Conservation (phyloP, 306 rosid species). For the Vigna trinervia region DNA sequence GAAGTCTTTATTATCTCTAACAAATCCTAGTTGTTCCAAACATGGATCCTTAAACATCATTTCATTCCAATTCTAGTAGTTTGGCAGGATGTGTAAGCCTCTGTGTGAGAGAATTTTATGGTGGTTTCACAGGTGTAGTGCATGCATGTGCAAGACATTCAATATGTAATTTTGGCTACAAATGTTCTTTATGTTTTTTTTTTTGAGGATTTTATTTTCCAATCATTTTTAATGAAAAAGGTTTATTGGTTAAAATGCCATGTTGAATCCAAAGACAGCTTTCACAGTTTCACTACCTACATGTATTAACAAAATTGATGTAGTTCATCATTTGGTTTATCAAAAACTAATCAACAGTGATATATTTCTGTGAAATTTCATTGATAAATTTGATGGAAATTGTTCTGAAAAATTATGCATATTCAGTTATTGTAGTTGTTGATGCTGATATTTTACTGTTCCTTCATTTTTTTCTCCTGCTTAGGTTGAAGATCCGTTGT, state of each 20-base stretch:
- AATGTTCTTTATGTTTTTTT: neutral
- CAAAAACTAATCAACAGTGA: neutral
- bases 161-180: neutral
- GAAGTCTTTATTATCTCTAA: neutral
- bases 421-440: conserved; percentile 7
- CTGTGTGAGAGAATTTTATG: neutral
- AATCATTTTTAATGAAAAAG: neutral
- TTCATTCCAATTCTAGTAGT: neutral
- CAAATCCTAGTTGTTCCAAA: neutral
- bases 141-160: neutral
- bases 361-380: neutral
- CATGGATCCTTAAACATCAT: neutral
- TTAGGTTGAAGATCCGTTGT: conserved; percentile 87
- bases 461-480: conserved; percentile 15
- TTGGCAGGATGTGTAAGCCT: neutral
- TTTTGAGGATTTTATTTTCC: neutral
- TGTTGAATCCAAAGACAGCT: conserved; percentile 5
- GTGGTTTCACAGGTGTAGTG: neutral
- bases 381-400: neutral
- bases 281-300: conserved; percentile 1
- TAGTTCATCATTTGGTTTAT: neutral
- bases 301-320: neutral
- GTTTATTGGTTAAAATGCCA: conserved; percentile 11
- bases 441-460: conserved; percentile 30
- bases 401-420: conserved; percentile 5